Evolutionary conservation across 257 asterid species (phyloP), one percentile per base, ranked within the genome.

Genomic region (Nicotiana sylvestris): DNA sequence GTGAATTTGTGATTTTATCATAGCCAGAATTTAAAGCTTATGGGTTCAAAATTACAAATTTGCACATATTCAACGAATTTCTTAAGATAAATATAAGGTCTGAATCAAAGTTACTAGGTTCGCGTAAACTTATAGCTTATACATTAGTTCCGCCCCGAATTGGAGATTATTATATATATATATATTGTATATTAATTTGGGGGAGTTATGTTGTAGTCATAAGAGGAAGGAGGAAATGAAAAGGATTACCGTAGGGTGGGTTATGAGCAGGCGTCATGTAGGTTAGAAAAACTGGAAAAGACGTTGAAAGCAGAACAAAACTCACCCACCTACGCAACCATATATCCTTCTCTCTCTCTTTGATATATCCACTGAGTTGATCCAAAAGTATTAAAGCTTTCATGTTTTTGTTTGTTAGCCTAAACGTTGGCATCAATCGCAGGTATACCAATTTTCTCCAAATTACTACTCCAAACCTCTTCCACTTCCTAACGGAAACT

Each of bases 381-480:
- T 53, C 0, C 58, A 51, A 51, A 51, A 51, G 16, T 51, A 3
- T 1, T 53, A 10, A 53, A 13, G 9, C 7, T 56, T 56, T 17
- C 4, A 56, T 56, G 62, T 56, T 16, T 11, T 64, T 9, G 35
- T 62, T 65, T 82, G 95, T 93, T 93, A 90, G 95, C 91, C 91
- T 89, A 90, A 88, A 90, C 86, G 95, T 91, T 90, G 93, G n/a
- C 97, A 89, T 92, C 93, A 93, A 91, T 77, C 86, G 89, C 92
- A 90, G 94, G 95, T 89, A 89, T 84, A 85, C 89, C 85, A 88
- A 88, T 90, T 90, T 39, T 64, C 37, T 64, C 18, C 18, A 64
- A 64, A 43, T 43, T 43, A 43, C 11, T 35, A 64, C 70, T 91
- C 94, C 91, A 88, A 92, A 92, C 89, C 79, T 35, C 85, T 87